Evolutionary conservation across 257 asterid species (phyloP), one percentile per base, ranked within the genome.

Genomic region (Solanum appendiculatum): DNA sequence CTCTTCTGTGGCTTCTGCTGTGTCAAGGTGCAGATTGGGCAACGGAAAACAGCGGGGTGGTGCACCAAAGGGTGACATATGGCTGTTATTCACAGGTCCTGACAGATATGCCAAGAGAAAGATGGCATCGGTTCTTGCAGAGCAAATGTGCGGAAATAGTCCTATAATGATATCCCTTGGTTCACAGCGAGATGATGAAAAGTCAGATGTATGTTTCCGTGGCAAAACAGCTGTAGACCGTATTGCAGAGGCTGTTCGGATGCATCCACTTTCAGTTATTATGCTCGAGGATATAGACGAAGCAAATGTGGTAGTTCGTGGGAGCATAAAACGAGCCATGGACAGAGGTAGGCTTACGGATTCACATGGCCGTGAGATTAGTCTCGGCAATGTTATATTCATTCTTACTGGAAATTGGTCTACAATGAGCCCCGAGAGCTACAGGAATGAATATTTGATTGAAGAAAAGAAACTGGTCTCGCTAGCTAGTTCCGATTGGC

Each of bases 351-450:
- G 98, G 92, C 90, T 97, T 16, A 83, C 92, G 0, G 98, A 95
- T 90, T 94, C 99, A 14, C 94, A 94, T 58, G 99, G 99, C 18
- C 96, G 98, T 7, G 99, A 95, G 89, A 93, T 93, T 39, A 89
- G 96, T 86, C 95, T 97, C 9, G 99, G 99, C 40, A 97, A 94
- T 63, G 92, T 94, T 74, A 87, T 95, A 69, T 95, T 95, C 89
- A 90, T 97, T 70, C 91, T 97, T 34, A 86, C 97, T 0, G 99
- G 99, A 9, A 94, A 94, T 84, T 97, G 99, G 99, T 94, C 99
- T 5, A 86, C 93, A 3, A 54, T 91, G 6, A 86, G 89, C 58
- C 87, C 87, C 0, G 92, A 91, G 56, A 91, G 88, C 58, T n/a
- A 83, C 15, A 82, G 88, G 37, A 91, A 92, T 37, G 89, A 90